phyloP scores from a whole-genome alignment of 2,329 filamentous ascomycete species.

The Rhynchosporium agropyri region DNA sequence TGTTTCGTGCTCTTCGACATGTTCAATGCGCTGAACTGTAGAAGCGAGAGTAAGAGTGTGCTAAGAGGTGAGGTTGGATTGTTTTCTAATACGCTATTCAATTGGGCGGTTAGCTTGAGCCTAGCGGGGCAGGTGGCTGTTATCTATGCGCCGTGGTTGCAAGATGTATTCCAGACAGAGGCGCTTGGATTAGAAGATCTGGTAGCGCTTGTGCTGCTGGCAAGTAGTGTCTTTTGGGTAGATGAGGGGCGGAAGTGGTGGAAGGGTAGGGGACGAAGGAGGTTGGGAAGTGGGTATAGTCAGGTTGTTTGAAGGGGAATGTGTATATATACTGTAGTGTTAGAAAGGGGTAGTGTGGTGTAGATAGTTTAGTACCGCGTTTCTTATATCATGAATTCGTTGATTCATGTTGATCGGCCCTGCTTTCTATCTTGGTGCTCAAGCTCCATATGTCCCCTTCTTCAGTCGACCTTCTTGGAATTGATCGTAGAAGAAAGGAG shows the following conservation, averaged over 20 bases:
- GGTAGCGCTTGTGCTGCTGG: conserved; percentile 69
- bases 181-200: conserved; percentile 75
- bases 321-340: background rate
- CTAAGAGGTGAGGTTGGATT: conserved; percentile 82
- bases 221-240: conserved; percentile 92
- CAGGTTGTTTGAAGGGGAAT: conserved; percentile 55
- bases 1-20: conserved; percentile 99
- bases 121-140: conserved; percentile 85
- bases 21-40: conserved; percentile 96
- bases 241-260: conserved; percentile 89
- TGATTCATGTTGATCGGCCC: no score
- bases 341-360: background rate
- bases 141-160: conserved; percentile 91
- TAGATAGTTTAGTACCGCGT: background rate
- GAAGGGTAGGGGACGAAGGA: conserved; percentile 57
- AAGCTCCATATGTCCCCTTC: no score
- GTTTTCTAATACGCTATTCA: conserved; percentile 90
- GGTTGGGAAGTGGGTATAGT: conserved; percentile 64
- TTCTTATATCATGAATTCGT: no score
- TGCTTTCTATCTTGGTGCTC: no score
- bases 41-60: conserved; percentile 87
- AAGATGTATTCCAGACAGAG: conserved; percentile 95
- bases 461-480: no score
- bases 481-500: no score
- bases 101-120: conserved; percentile 88